Evolutionary conservation across 2,329 filamentous ascomycete genomes (phyloP), one percentile per base, ranked within the genome.

Genomic region (Fusarium dimerum): DNA sequence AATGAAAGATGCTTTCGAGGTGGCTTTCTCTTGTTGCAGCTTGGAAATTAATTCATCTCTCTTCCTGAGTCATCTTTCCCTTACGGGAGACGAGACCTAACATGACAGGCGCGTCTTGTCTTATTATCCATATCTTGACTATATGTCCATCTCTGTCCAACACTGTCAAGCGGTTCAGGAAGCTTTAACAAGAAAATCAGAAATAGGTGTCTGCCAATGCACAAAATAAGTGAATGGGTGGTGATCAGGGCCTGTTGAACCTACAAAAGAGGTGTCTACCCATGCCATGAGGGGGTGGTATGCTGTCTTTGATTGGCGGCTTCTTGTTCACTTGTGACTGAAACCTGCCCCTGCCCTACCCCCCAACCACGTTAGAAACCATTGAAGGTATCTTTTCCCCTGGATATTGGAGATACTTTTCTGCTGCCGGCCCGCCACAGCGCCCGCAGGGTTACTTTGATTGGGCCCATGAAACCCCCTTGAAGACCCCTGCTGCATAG

Each of bases 381-480:
- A 42, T 32, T 50, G 16, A 15, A 3, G 18, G 17, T 53, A 41
- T 54, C 51, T 55, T 42, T 42, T 48, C 54, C 57, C 57, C 59
- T 60, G 51, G 42, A 52, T 43, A 52, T 15, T 36, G 32, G 32
- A 36, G 32, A 11, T 36, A 26, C 20, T 36, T 36, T 15, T 45
- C 48, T 60, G 57, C 57, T 48, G 59, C 57, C 54, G 47, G 50
- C 54, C 53, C 53, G 59, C 56, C 61, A 56, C 57, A 53, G 55
- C 61, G 61, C 59, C 61, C 61, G 61, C 59, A 59, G 44, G 20
- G 34, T 47, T 47, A 50, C 44, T 51, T 57, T 57, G 51, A 61
- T 62, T 59, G 53, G 60, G 59, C 50, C 46, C 48, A 49, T 45
- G 48, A 51, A 47, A 20, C 43, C 54, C 44, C 40, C 34, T 26